Conservation (phyloP, 2,329 filamentous ascomycete genomes). For the Aspergillus brasiliensis region DNA sequence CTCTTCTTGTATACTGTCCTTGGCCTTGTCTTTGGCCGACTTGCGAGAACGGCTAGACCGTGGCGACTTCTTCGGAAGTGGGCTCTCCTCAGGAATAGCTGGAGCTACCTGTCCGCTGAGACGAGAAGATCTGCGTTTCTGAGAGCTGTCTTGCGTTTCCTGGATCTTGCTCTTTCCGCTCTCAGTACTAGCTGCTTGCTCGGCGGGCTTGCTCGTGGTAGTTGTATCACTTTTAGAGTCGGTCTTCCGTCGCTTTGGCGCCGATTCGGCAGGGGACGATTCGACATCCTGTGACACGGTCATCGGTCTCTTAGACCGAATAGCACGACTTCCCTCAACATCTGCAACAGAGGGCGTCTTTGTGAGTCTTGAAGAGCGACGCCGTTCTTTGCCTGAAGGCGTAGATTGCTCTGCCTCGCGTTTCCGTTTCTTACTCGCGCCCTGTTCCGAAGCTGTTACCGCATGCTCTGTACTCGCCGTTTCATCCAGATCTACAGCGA, state of each 20-base stretch:
- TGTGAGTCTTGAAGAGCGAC: constrained; percentile 32
- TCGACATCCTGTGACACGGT: constrained; percentile 7
- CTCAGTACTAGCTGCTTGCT: neutral
- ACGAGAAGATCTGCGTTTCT: constrained; percentile 36
- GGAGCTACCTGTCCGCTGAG: constrained; percentile 27
- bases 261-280: constrained; percentile 23
- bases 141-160: constrained; percentile 22
- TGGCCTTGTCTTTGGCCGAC: constrained; percentile 19
- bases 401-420: constrained; percentile 26
- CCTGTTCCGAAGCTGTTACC: constrained; percentile 9
- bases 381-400: constrained; percentile 26
- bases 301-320: constrained; percentile 19
- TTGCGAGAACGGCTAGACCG: constrained; percentile 24
- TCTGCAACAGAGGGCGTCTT: constrained; percentile 15
- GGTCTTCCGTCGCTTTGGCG: constrained; percentile 28
- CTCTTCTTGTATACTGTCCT: constrained; percentile 10
- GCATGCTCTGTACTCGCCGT: constrained; percentile 9
- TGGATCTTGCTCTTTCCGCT: constrained; percentile 4
- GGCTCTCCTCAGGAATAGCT: constrained; percentile 13
- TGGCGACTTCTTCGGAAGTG: constrained; percentile 17
- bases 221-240: constrained; percentile 17
- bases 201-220: neutral
- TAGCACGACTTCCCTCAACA: constrained; percentile 11
- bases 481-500: constrained; percentile 36
- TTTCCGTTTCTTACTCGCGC: constrained; percentile 38